Conservation (phyloP, 164 flowering plant genomes). For the Nelumbo lutea region DNA sequence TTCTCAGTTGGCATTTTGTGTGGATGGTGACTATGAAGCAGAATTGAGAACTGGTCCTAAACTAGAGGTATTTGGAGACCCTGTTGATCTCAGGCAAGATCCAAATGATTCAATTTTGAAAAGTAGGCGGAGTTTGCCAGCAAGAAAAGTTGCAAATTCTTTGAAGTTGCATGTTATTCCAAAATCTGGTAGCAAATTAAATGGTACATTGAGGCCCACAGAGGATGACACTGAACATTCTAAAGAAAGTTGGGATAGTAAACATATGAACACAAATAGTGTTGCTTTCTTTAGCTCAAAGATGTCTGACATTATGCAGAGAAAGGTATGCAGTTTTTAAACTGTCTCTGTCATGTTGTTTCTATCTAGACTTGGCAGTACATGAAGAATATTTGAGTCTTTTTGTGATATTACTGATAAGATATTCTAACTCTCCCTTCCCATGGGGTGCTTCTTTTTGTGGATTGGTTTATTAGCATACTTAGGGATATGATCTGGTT, state of each 20-base stretch:
- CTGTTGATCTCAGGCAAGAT: constrained; percentile 41
- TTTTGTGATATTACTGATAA: not conserved
- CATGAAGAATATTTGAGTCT: not conserved
- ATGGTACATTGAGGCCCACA: constrained; percentile 30
- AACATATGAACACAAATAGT: constrained; percentile 36
- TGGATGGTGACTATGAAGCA: constrained; percentile 43
- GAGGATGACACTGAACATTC: constrained; percentile 46
- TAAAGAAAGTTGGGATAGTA: constrained; percentile 62
- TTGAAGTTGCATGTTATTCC: constrained; percentile 46
- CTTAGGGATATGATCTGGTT: no score
- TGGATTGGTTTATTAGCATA: no score
- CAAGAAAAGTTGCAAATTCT: constrained; percentile 45
- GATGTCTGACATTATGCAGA: constrained; percentile 74
- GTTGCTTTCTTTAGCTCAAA: constrained; percentile 32
- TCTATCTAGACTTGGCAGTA: not conserved
- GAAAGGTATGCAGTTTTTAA: constrained; percentile 49
- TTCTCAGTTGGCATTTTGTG: constrained; percentile 44
- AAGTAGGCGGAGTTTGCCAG: constrained; percentile 39
- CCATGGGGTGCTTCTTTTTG: no score
- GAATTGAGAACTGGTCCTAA: constrained; percentile 49
- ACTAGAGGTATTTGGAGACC: constrained; percentile 32
- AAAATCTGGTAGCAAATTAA: constrained; percentile 53
- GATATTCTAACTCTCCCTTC: not conserved
- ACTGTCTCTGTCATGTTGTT: not conserved
- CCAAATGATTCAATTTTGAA: constrained; percentile 44